Conservation (phyloP, 163 green algal species). For the Prototheca wickerhamii region DNA sequence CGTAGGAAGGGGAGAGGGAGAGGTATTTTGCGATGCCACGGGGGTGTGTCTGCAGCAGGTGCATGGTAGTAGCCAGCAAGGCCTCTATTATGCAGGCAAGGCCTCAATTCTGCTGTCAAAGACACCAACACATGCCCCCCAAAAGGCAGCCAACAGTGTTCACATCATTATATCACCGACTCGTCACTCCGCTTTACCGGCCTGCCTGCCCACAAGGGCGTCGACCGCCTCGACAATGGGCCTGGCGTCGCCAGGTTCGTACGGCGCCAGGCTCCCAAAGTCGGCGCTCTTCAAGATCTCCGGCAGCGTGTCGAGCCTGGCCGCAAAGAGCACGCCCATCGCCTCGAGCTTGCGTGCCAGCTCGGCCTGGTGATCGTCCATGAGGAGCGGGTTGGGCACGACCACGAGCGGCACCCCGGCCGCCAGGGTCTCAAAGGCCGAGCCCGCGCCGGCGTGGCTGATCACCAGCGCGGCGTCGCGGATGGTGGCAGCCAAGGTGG, state of each 20-base stretch:
- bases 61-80: too few relatives aligned
- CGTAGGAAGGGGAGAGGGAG: too few relatives aligned
- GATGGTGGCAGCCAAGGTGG: constrained; percentile 48
- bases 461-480: constrained; percentile 57
- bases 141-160: neutral
- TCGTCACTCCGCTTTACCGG: neutral
- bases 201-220: constrained; percentile 13
- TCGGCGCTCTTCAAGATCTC: constrained; percentile 16
- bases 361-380: constrained; percentile 86
- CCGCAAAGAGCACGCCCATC: constrained; percentile 39
- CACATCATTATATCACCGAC: neutral
- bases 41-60: too few relatives aligned
- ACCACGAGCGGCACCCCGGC: constrained; percentile 54
- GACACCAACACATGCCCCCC: neutral
- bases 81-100: too few relatives aligned
- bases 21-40: too few relatives aligned
- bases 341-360: constrained; percentile 56
- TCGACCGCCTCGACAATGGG: constrained; percentile 40
- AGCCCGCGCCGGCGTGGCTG: constrained; percentile 67
- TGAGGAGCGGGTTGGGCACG: constrained; percentile 76
- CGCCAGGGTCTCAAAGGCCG: constrained; percentile 73
- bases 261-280: constrained; percentile 37
- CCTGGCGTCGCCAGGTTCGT: constrained; percentile 30
- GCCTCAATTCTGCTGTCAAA: too few relatives aligned
- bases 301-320: constrained; percentile 32